Evolutionary conservation across 2,329 filamentous ascomycete genomes (phyloP).

Genomic region (Juglanconis oblonga): DNA sequence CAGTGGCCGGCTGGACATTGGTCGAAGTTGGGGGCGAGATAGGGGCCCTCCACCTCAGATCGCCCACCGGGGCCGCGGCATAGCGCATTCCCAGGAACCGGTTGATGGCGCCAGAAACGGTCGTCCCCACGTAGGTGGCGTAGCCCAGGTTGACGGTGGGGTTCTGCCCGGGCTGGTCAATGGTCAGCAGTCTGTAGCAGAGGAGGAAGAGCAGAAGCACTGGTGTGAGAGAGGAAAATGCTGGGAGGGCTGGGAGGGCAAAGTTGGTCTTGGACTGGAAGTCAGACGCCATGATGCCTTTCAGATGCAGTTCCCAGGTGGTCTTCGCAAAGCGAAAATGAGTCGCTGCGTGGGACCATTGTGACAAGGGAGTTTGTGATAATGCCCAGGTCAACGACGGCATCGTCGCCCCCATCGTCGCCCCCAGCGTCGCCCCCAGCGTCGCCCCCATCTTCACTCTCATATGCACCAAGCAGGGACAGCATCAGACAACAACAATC

Average conservation of each 20-base stretch:
- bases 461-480: no score
- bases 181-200: conserved; percentile 1
- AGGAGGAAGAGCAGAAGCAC: background rate
- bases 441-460: no score
- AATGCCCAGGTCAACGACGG: no score
- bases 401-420: no score
- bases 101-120: conserved; percentile 29
- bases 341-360: no score
- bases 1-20: conserved; percentile 33
- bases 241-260: background rate
- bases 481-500: no score
- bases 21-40: conserved; percentile 35
- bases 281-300: background rate
- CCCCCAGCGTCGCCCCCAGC: no score
- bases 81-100: conserved; percentile 50
- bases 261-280: background rate
- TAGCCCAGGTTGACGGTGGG: conserved; percentile 17
- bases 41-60: conserved; percentile 50
- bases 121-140: conserved; percentile 16
- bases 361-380: no score
- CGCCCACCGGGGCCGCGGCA: conserved; percentile 47
- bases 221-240: background rate
- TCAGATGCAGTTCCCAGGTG: no score
- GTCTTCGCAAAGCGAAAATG: no score
- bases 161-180: conserved; percentile 4